These are phyloP conservation scores for Gleditsia sinensis DNA, from an alignment of 306 rosid genomes.

Conservation along the genomic window DNA sequence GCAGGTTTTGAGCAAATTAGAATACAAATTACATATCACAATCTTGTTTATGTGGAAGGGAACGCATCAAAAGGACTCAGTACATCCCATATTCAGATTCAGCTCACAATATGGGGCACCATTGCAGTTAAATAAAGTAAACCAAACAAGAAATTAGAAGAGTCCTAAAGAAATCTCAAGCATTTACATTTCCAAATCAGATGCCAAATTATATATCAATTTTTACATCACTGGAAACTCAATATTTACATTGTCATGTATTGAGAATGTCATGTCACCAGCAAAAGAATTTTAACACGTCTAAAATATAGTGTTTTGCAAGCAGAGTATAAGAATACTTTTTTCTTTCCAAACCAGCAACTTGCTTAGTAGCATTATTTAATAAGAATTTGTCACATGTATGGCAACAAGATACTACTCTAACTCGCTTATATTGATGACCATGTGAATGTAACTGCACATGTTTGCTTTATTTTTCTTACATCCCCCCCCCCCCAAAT, in stretches of 20 bases:
- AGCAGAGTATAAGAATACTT: background rate
- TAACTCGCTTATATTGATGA: background rate
- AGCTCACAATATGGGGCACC: background rate
- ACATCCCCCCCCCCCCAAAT: background rate
- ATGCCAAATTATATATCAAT: background rate
- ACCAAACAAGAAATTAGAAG: background rate
- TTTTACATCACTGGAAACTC: background rate
- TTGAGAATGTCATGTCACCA: background rate
- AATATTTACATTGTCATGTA: conserved; percentile 12
- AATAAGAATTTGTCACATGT: background rate
- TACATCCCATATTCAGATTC: conserved; percentile 14
- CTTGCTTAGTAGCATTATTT: background rate
- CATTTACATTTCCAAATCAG: background rate
- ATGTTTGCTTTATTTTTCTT: background rate
- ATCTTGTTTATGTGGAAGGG: conserved; percentile 6
- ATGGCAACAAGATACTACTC: background rate
- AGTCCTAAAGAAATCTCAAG: background rate
- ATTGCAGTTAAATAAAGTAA: background rate
- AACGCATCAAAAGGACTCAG: conserved; percentile 7
- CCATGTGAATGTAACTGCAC: conserved; percentile 8
- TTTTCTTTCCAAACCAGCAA: background rate
- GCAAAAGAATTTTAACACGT: background rate
- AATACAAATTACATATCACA: background rate
- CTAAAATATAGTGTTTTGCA: background rate
- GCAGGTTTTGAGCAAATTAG: background rate